phyloP scores from a whole-genome alignment of 2,329 filamentous ascomycete species.

The Xylariaceae sp. region DNA sequence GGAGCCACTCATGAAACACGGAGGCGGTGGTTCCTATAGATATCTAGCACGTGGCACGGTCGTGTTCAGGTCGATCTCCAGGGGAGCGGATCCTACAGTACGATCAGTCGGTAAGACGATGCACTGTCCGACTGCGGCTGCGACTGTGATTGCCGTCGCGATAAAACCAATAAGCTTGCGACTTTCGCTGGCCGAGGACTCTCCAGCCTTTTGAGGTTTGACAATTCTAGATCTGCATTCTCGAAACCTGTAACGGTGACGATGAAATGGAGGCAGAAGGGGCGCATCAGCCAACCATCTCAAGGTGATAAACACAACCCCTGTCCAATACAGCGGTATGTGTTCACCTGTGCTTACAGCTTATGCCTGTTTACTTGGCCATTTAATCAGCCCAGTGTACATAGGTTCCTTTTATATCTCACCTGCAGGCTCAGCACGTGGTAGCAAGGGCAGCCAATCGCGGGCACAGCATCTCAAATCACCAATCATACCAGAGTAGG shows the following conservation, averaged over 20 bases:
- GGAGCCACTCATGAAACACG: not conserved
- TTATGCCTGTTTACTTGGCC: too few species aligned
- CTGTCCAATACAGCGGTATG: too few species aligned
- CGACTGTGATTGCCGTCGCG: not conserved
- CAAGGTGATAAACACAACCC: not conserved
- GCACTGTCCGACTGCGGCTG: slow-evolving; percentile 2
- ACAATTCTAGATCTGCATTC: not conserved
- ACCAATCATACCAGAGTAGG: slow-evolving; percentile 1
- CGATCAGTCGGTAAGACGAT: not conserved
- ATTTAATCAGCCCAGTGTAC: too few species aligned
- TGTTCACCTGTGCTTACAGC: too few species aligned
- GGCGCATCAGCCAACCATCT: not conserved
- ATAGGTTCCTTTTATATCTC: too few species aligned
- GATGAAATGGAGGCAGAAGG: not conserved
- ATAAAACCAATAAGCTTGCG: not conserved
- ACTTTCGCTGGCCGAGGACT: not conserved
- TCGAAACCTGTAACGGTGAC: not conserved
- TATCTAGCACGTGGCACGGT: slow-evolving; percentile 29
- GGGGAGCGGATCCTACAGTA: slow-evolving; percentile 12
- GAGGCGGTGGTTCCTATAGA: slow-evolving; percentile 2
- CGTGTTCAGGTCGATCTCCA: slow-evolving; percentile 23
- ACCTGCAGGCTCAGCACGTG: slow-evolving; percentile 27
- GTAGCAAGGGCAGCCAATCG: slow-evolving; percentile 14
- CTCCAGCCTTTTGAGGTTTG: not conserved
- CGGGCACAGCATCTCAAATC: not conserved